These are phyloP conservation scores for Opeltia flavorubescens DNA, from an alignment of 495 filamentous ascomycete genomes.

Conservation along the genomic window DNA sequence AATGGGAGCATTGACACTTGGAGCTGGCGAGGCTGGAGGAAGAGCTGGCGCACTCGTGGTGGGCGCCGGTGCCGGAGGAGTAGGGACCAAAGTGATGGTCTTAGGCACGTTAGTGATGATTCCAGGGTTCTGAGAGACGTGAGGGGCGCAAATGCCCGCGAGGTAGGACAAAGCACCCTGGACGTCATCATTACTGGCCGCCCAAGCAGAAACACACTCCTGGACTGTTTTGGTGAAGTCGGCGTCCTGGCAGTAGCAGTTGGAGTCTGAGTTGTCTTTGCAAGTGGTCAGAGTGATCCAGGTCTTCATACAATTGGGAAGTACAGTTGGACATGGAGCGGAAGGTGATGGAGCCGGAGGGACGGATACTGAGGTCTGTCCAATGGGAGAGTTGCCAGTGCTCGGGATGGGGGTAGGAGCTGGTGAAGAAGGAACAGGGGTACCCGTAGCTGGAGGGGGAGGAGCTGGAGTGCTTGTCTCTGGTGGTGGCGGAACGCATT, in stretches of 20 bases:
- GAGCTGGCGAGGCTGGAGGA: conserved; percentile 18
- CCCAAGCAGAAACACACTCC: conserved; percentile 67
- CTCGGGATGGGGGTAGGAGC: too few relatives aligned
- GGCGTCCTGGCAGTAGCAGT: conserved; percentile 76
- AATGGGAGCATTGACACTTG: too few relatives aligned
- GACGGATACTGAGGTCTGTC: conserved; percentile 12
- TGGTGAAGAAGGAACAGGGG: conserved; percentile 9
- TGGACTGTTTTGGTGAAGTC: conserved; percentile 69
- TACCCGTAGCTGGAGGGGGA: not conserved
- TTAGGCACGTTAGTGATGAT: conserved; percentile 61
- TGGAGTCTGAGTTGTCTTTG: conserved; percentile 65
- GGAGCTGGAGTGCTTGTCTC: not conserved
- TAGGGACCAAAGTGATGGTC: conserved; percentile 43
- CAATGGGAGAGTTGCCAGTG: not conserved
- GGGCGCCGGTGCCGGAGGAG: conserved; percentile 11
- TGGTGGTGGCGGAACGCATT: conserved; percentile 5
- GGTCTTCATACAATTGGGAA: conserved; percentile 88
- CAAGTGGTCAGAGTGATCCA: conserved; percentile 63
- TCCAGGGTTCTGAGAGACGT: conserved; percentile 63
- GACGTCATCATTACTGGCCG: conserved; percentile 49
- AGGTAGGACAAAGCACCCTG: conserved; percentile 66
- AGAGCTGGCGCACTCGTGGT: conserved; percentile 15
- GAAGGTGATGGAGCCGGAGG: conserved; percentile 18
- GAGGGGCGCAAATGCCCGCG: conserved; percentile 76
- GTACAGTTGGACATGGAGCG: conserved; percentile 49